Evolutionary conservation across 352 stramenopile genomes (phyloP), one percentile per base, ranked within the genome.

Genomic region (Globisporangium solare): DNA sequence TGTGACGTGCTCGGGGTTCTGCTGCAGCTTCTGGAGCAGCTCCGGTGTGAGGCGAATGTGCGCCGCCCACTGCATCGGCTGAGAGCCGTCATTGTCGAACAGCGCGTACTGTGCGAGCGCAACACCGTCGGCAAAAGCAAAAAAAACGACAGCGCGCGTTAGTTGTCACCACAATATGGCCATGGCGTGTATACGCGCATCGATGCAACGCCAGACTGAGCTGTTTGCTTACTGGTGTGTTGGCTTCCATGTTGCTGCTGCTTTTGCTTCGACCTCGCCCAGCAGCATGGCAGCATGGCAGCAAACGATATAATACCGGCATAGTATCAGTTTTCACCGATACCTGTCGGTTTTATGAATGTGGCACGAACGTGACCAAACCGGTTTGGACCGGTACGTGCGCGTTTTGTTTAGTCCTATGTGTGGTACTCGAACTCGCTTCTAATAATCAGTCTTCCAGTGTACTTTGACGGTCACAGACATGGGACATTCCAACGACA

Each of bases 21-120:
- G 58, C 24, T 75, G 74, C 24, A 93, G 68, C 46, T 79, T 84
- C 47, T 70, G 46, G 52, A 93, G 65, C 54, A 93, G 63, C 56
- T 93, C 83, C 5, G 83, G 83, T 50, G 83, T 93, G 40, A 93
- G 60, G 27, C 79, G 79, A 47, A 93, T 69, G 56, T 82, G 75
- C 56, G 83, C 83, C 24, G 81, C 77, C 83, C 83, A 93, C 20
- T 60, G 60, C 43, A 62, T 54, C 39, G 64, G 48, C 39, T 51
- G 56, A n/a, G 43, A 56, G 21, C 35, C 61, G 40, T 79, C 73
- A 47, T 62, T 76, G 49, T 89, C 77, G 46, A 86, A 70, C 47
- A 92, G 70, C 51, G 77, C 82, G 52, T 92, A 92, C 79, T 92
- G 54, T 35, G 10, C 27, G 27, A 10, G 7, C 27, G 7, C 10